Conservation (phyloP, 805 yeast species). For the Sugiyamaella marilandica region DNA sequence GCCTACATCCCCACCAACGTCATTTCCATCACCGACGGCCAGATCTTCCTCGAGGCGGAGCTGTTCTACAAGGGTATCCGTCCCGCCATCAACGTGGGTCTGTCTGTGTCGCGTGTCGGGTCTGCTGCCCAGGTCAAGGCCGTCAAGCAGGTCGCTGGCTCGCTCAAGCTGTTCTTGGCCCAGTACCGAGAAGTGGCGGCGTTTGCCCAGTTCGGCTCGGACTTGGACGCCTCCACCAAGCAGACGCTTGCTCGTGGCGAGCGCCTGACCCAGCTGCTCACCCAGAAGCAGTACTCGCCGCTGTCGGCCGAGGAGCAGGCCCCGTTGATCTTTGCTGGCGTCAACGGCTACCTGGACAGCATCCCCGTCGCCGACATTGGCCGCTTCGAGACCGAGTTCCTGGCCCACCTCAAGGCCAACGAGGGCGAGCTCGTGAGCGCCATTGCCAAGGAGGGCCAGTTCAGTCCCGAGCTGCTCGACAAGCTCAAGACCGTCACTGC, state of each 20-base stretch:
- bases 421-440: slow-evolving; percentile 78
- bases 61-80: slow-evolving; percentile 99
- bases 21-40: slow-evolving; percentile 96
- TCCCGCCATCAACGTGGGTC: slow-evolving; percentile 99
- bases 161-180: slow-evolving; percentile 99
- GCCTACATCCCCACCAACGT: slow-evolving; percentile 98
- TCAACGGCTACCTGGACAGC: slow-evolving; percentile 95
- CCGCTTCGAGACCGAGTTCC: slow-evolving; percentile 89
- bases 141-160: slow-evolving; percentile 99
- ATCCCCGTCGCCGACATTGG: slow-evolving; percentile 80
- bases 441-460: slow-evolving; percentile 84
- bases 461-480: slow-evolving; percentile 79
- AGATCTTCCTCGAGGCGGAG: slow-evolving; percentile 98
- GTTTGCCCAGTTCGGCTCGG: slow-evolving; percentile 99
- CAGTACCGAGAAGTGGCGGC: slow-evolving; percentile 99
- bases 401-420: slow-evolving; percentile 86
- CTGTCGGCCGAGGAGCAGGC: slow-evolving; percentile 98
- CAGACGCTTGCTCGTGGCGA: slow-evolving; percentile 99
- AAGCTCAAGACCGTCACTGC: slow-evolving; percentile 88
- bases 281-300: slow-evolving; percentile 97
- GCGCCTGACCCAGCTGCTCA: slow-evolving; percentile 97
- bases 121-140: slow-evolving; percentile 99
- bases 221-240: slow-evolving; percentile 98
- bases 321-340: slow-evolving; percentile 98
- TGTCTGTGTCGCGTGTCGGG: slow-evolving; percentile 99